phyloP scores from a whole-genome alignment of 2,329 filamentous ascomycete genomes.

The Paecilomyces sp. region DNA sequence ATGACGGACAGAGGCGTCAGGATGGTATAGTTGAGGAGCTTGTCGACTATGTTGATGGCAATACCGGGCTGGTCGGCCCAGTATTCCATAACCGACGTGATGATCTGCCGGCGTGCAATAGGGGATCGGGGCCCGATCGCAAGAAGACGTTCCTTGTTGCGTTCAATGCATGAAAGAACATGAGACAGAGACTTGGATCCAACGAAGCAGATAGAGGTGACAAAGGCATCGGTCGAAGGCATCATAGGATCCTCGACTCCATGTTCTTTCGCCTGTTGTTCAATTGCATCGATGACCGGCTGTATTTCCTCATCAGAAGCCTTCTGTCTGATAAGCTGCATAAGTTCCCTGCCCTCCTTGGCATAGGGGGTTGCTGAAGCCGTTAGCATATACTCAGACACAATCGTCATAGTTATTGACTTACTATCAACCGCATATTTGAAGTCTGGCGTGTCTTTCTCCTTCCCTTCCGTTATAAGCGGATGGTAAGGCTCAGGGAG shows the following conservation, averaged over 20 bases:
- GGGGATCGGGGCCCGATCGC: conserved; percentile 69
- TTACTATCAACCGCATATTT: conserved; percentile 74
- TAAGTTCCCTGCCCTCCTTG: conserved; percentile 74
- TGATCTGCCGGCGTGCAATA: conserved; percentile 75
- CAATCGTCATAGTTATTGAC: conserved; percentile 20
- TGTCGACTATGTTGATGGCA: conserved; percentile 88
- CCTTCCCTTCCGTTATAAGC: conserved; percentile 78
- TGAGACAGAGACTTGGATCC: conserved; percentile 95
- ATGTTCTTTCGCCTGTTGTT: conserved; percentile 64
- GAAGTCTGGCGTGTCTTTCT: conserved; percentile 93
- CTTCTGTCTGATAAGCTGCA: conserved; percentile 73
- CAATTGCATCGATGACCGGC: conserved; percentile 69
- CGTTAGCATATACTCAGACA: conserved; percentile 6
- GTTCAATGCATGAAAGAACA: conserved; percentile 90
- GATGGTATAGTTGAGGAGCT: conserved; percentile 95
- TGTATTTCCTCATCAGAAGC: conserved; percentile 82
- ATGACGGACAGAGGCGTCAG: conserved; percentile 78
- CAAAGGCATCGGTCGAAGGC: conserved; percentile 85
- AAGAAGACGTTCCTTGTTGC: conserved; percentile 81
- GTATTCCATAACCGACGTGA: conserved; percentile 82
- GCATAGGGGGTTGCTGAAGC: conserved; percentile 67
- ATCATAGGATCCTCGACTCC: conserved; percentile 68
- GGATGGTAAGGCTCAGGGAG: conserved; percentile 74
- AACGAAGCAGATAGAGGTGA: conserved; percentile 87
- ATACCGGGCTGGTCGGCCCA: conserved; percentile 90